phyloP scores from a whole-genome alignment of 1,284 basidiomycete species.

The Puccinia horiana region DNA sequence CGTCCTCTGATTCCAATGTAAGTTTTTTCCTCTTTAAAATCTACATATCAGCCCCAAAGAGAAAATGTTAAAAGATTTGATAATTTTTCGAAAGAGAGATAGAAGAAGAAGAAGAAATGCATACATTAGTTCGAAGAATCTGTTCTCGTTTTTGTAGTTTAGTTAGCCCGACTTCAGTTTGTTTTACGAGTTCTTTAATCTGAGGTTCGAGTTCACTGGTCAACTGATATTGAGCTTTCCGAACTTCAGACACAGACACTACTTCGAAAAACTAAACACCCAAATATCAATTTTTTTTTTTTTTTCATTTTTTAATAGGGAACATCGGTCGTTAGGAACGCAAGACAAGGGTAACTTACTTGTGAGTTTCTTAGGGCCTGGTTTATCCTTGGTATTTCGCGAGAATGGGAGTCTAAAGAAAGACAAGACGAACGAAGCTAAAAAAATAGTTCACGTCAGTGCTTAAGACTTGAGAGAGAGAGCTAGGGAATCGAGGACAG shows the following conservation, averaged over 20 bases:
- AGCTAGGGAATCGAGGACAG: neutral
- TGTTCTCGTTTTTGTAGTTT: slow-evolving; percentile 43
- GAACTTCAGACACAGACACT: slow-evolving; percentile 42
- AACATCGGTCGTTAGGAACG: neutral
- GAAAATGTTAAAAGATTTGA: neutral
- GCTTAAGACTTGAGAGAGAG: neutral
- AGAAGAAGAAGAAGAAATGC: neutral
- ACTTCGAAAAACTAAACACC: slow-evolving; percentile 39
- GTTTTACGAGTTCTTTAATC: slow-evolving; percentile 20
- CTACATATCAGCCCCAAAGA: neutral
- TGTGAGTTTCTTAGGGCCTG: slow-evolving; percentile 16
- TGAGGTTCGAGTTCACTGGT: slow-evolving; percentile 39
- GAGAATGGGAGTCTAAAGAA: neutral
- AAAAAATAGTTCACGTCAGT: neutral
- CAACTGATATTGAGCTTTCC: slow-evolving; percentile 31
- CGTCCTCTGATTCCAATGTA: neutral
- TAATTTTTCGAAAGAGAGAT: neutral
- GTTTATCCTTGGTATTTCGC: slow-evolving; percentile 1
- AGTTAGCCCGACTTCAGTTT: slow-evolving; percentile 10
- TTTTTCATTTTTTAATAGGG: slow-evolving; percentile 13
- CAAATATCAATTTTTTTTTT: neutral
- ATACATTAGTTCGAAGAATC: slow-evolving; percentile 32
- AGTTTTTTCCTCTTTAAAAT: neutral
- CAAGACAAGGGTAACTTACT: neutral
- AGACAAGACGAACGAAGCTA: slow-evolving; percentile 9